Evolutionary conservation across 257 asterid genomes (phyloP), one percentile per base, ranked within the genome.

Genomic region (Ilex asprella): DNA sequence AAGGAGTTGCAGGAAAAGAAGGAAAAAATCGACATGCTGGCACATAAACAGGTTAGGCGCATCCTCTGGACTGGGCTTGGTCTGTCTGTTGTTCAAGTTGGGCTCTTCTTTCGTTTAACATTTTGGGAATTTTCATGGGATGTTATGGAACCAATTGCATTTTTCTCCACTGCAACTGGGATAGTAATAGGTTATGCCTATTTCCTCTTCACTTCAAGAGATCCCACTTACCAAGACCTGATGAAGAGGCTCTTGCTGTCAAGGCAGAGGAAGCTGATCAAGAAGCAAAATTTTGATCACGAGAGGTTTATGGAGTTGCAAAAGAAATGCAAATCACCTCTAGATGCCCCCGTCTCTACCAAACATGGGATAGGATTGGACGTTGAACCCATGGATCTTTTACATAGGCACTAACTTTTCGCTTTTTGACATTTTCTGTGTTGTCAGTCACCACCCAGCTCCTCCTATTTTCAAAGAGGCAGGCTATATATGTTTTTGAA

Each of bases 51-150:
- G 73, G 96, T 91, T 14, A 89, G 94, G 10, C 85, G 95, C 56
- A 81, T 91, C 52, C 55, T 91, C 54, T 91, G 91, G 94, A 78
- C 69, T 2, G 96, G 98, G 16, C 70, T 91, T 70, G 95, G 87
- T 13, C 60, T 81, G 53, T 61, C 86, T 13, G 71, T 91, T 59
- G 63, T 71, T 10, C 92, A 86, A 46, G 93, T 88, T 0, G 91
- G 95, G 6, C 86, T 91, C 58, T 91, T 91, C 88, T 91, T 91
- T 55, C 96, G 98, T 47, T 84, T 91, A 5, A 91, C 98, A 0
- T 91, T 82, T 73, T 91, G 98, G 98, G 98, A 91, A 67, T 91
- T 88, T 67, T 88, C 96, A 59, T 91, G 98, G 98, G 95, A 91
- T 12, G 94, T 88, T 50, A 91, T 91, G 98, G 98, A 91, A 74